phyloP scores from a whole-genome alignment of 768 basidiomycete species.

The Zangia roseola region DNA sequence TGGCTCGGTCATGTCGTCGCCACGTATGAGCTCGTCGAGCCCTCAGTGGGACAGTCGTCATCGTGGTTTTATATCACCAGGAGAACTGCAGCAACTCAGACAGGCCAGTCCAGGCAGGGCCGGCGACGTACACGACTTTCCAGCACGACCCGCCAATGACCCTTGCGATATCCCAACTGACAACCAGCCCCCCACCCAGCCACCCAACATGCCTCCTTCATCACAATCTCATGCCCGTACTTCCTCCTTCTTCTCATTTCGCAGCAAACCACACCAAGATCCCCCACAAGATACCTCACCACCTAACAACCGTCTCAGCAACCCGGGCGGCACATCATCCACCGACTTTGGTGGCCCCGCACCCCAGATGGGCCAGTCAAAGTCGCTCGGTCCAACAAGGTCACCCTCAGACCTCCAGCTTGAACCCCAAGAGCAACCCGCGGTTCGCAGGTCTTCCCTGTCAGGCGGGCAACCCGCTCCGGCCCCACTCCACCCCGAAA shows the following conservation, averaged over 20 bases:
- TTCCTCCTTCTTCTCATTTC: conserved; percentile 67
- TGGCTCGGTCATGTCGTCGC: conserved; percentile 13
- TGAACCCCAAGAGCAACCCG: conserved; percentile 22
- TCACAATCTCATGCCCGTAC: conserved; percentile 47
- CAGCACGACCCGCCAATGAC: conserved; percentile 27
- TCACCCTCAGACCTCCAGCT: conserved; percentile 20
- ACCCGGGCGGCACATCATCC: conserved; percentile 5
- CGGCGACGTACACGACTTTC: conserved; percentile 34
- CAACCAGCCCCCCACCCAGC: conserved; percentile 18
- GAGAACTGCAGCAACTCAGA: conserved; percentile 33
- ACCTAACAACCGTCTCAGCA: conserved; percentile 17
- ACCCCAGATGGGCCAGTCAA: conserved; percentile 34
- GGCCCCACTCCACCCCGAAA: conserved; percentile 71
- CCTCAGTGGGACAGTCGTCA: conserved; percentile 37
- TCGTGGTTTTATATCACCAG: conserved; percentile 35
- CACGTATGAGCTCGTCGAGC: conserved; percentile 26
- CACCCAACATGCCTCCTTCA: conserved; percentile 25
- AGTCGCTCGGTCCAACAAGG: conserved; percentile 29
- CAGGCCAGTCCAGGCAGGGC: conserved; percentile 31
- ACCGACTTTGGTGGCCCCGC: conserved; percentile 24
- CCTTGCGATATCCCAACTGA: conserved; percentile 14
- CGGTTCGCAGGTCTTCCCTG: conserved; percentile 20
- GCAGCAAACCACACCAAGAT: conserved; percentile 36
- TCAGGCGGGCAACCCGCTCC: conserved; percentile 19
- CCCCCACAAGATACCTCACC: conserved; percentile 10